Conservation (phyloP, 169 alveolate species). For the Plasmodium berghei region DNA sequence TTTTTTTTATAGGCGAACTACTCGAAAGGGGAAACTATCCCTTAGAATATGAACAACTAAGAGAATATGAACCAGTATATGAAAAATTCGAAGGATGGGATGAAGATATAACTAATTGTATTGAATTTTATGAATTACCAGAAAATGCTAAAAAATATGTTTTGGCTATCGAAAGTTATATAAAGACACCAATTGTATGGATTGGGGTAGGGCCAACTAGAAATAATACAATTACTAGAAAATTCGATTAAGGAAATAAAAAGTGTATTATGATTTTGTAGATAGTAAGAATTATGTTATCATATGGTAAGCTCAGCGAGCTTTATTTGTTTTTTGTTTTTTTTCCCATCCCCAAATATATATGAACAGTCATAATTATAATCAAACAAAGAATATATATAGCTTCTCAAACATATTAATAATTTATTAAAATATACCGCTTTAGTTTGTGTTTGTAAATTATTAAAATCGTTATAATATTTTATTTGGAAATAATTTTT, state of each 20-base stretch:
- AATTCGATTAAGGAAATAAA: slow-evolving; percentile 2
- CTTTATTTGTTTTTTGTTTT: background rate
- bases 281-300: background rate
- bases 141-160: slow-evolving; percentile 88
- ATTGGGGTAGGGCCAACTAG: slow-evolving; percentile 93
- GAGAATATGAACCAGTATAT: slow-evolving; percentile 90
- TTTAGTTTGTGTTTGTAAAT: no score
- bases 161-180: slow-evolving; percentile 85
- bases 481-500: no score
- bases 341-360: background rate
- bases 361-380: background rate
- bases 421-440: no score
- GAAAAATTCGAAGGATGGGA: slow-evolving; percentile 92
- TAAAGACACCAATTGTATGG: slow-evolving; percentile 91
- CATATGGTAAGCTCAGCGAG: background rate
- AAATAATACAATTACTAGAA: slow-evolving; percentile 82
- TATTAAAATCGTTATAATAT: no score
- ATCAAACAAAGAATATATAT: no score
- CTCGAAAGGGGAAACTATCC: slow-evolving; percentile 89
- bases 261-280: background rate
- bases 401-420: no score
- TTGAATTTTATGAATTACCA: slow-evolving; percentile 90
- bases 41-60: slow-evolving; percentile 86
- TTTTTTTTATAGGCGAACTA: slow-evolving; percentile 72
- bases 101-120: slow-evolving; percentile 86